Evolutionary conservation across 345 rosid genomes (phyloP).

Genomic region (Lepidium africanum): DNA sequence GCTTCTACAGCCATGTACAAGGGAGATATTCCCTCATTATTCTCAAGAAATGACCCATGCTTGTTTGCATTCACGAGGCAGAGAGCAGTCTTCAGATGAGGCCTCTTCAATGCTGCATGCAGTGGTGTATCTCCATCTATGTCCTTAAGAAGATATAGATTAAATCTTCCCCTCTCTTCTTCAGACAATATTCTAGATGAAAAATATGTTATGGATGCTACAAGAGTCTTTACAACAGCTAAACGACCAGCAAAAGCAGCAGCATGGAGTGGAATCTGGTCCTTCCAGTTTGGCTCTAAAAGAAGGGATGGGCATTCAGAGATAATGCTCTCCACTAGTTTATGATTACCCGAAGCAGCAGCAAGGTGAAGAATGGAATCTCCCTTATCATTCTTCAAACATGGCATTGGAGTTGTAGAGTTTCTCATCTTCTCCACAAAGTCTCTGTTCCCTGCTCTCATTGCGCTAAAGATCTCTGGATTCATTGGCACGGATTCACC

Average conservation of each 20-base stretch:
- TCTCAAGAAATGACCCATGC: neutral
- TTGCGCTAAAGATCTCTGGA: neutral
- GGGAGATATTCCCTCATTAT: neutral
- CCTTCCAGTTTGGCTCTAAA: neutral
- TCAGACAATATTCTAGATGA: neutral
- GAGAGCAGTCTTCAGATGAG: neutral
- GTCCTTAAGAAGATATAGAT: neutral
- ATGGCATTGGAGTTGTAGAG: neutral
- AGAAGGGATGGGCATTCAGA: neutral
- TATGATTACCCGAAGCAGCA: neutral
- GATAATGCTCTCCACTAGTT: neutral
- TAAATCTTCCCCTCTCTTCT: neutral
- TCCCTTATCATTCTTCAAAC: neutral
- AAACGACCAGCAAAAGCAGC: neutral
- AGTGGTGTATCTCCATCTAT: slow-evolving; percentile 22
- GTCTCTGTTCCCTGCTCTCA: neutral
- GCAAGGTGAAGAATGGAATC: neutral
- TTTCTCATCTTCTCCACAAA: neutral
- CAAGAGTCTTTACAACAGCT: neutral
- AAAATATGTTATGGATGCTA: neutral
- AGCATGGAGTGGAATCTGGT: neutral
- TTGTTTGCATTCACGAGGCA: neutral
- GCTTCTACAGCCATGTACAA: slow-evolving; percentile 11
- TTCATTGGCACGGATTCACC: neutral
- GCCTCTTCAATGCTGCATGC: slow-evolving; percentile 6